Base-by-base conservation (phyloP, 805 yeast species). In the Metschnikowia borealis region DNA sequence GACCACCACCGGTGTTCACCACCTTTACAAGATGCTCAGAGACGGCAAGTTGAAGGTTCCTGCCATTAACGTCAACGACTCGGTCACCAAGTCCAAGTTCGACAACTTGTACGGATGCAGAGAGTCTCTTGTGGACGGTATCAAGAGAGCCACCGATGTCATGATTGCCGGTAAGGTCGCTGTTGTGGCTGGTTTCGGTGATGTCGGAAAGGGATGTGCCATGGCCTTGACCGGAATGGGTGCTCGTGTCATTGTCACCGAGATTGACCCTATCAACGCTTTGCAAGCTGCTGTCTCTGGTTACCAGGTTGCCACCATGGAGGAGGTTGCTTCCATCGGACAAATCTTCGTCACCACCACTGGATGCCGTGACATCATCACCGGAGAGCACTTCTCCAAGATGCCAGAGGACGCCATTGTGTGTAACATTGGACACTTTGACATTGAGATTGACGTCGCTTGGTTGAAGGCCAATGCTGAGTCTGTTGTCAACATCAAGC, bases 361-460 rank as follows among this genome's bases (percentile, higher is more conserved):
- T 61, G 99, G 99, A 71, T 90, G 97, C 82, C 89, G 98, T 79
- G 99, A 92, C 75, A 92, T 92, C 74, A 90, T 92, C 80, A 85
- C 87, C 61, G 87, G 88, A 68, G 79, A 78, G 64, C 96, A 91
- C 80, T 92, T 92, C 74, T 78, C 78, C 63, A 77, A 74, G 64
- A 94, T 92, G 99, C 97, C 97, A 77, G 96, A 92, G 78, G 99
- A 92, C 72, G 98, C 99, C 65, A 94, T 92, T 73, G 99, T 92
- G 59, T 94, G 97, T 81, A 92, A 92, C 95, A 92, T 92, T 78
- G 99, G 99, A 75, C 99, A 92, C 81, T 92, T 92, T 66, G 99
- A 92, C 78, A 89, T 94, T 69, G 99, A 92, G 83, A 94, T 92
- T 65, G 99, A 92, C 76, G 98, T 92, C 66, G 98, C 98, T 69